phyloP scores from a whole-genome alignment of 2,329 filamentous ascomycete genomes.

The Fusarium solani-melongenae region DNA sequence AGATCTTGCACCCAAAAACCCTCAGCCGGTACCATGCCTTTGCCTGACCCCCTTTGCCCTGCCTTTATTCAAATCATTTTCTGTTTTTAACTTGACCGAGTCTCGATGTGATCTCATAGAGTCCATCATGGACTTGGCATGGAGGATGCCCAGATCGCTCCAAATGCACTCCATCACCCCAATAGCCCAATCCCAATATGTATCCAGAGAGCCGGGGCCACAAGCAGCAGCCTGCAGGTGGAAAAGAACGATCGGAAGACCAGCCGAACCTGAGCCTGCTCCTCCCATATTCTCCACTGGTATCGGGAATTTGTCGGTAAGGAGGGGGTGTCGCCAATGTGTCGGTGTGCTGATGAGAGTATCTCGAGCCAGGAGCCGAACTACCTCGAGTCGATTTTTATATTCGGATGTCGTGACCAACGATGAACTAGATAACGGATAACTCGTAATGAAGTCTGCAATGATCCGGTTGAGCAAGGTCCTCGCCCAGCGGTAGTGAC shows the following conservation, averaged over 20 bases:
- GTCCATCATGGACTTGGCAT: constrained; percentile 58
- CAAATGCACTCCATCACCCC: constrained; percentile 60
- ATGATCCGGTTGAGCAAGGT: constrained; percentile 64
- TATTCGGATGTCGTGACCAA: constrained; percentile 47
- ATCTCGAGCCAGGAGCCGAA: constrained; percentile 56
- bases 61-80: constrained; percentile 3
- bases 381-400: constrained; percentile 47
- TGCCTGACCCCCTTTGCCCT: neutral
- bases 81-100: constrained; percentile 18
- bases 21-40: neutral
- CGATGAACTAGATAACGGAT: constrained; percentile 51
- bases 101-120: constrained; percentile 48
- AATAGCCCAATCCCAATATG: constrained; percentile 58
- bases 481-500: constrained; percentile 69
- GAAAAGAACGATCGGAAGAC: constrained; percentile 60
- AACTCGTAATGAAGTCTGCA: constrained; percentile 51
- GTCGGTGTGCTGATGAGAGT: constrained; percentile 59
- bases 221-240: constrained; percentile 60
- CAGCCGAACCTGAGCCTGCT: constrained; percentile 59
- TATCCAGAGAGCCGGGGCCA: constrained; percentile 56
- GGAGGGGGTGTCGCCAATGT: constrained; percentile 63
- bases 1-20: neutral
- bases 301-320: constrained; percentile 51
- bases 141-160: constrained; percentile 63
- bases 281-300: constrained; percentile 51